These are phyloP conservation scores for cucumber (Cucumis sativus) DNA, from an alignment of 306 rosid genomes.

Conservation along the genomic window Cucumber_9930_V3 NC_026657.2:7902501-7903000, in stretches of 20 bases:
- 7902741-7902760: background rate
- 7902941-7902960: background rate
- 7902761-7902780: background rate
- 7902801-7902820: background rate
- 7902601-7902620: background rate
- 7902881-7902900: background rate
- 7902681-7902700: background rate
- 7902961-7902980: background rate
- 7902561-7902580: background rate
- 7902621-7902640: background rate
- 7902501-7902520: background rate
- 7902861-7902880: background rate
- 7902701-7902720: background rate
- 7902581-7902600: background rate
- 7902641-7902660: background rate
- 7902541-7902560: background rate
- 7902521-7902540: background rate
- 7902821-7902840: background rate
- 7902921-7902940: background rate
- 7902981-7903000: background rate
- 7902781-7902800: background rate
- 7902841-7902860: background rate
- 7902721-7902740: background rate
- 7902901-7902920: background rate
- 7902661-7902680: background rate